phyloP scores from a whole-genome alignment of 805 yeast genomes.

The Wilhelminamyces savonicus region DNA sequence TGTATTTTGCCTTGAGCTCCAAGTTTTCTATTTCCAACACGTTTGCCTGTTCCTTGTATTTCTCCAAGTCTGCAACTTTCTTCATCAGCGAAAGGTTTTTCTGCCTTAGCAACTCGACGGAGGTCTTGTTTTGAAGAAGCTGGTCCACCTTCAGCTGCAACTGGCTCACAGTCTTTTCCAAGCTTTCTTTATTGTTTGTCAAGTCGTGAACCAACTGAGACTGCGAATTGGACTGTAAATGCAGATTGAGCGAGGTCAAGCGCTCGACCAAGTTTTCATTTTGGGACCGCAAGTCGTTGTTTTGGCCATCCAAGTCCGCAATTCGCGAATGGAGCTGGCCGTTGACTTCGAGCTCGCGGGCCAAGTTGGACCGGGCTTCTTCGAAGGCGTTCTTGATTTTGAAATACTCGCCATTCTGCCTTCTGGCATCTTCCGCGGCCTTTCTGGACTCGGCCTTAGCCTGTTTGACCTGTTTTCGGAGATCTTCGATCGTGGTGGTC shows the following conservation, averaged over 20 bases:
- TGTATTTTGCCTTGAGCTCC: slow-evolving; percentile 39
- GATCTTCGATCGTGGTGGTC: slow-evolving; percentile 7
- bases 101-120: slow-evolving; percentile 48
- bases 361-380: slow-evolving; percentile 28
- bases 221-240: slow-evolving; percentile 4
- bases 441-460: slow-evolving; percentile 8
- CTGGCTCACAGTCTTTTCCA: slow-evolving; percentile 46
- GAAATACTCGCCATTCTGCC: slow-evolving; percentile 15
- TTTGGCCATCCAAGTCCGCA: slow-evolving; percentile 19
- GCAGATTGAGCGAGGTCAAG: slow-evolving; percentile 22
- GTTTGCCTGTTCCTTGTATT: slow-evolving; percentile 38
- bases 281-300: slow-evolving; percentile 18
- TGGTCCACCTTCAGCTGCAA: slow-evolving; percentile 48
- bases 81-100: slow-evolving; percentile 41
- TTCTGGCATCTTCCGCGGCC: too few relatives aligned
- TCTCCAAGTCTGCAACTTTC: slow-evolving; percentile 32
- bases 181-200: slow-evolving; percentile 23
- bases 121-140: slow-evolving; percentile 41
- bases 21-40: slow-evolving; percentile 46
- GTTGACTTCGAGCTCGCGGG: slow-evolving; percentile 25
- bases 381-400: slow-evolving; percentile 21
- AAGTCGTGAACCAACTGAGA: slow-evolving; percentile 11
- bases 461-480: slow-evolving; percentile 13
- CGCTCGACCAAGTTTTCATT: slow-evolving; percentile 24
- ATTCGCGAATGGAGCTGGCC: slow-evolving; percentile 35